phyloP scores from a whole-genome alignment of 2,329 filamentous ascomycete species.

The Bipolaris cookei region DNA sequence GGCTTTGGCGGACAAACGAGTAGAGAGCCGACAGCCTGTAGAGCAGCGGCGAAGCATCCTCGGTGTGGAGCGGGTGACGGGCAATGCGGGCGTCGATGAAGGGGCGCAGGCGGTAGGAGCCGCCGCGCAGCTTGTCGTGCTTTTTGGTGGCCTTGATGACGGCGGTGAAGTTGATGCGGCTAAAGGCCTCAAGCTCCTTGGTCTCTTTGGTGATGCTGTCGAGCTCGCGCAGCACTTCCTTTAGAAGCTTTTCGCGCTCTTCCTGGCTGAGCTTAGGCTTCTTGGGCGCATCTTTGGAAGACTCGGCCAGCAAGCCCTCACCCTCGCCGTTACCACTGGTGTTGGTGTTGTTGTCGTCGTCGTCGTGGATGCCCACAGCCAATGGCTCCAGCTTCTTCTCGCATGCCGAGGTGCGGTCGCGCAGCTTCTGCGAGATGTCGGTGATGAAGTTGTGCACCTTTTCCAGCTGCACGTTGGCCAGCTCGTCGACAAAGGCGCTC shows the following conservation, averaged over 20 bases:
- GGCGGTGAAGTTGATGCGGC: constrained; percentile 94
- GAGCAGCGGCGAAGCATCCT: constrained; percentile 88
- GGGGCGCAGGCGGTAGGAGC: constrained; percentile 84
- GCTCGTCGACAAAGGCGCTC: constrained; percentile 89
- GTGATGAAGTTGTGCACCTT: constrained; percentile 92
- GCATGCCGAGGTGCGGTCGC: constrained; percentile 76
- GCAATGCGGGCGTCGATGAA: constrained; percentile 89
- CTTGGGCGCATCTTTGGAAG: constrained; percentile 26
- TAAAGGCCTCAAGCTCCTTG: constrained; percentile 92
- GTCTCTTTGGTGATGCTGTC: constrained; percentile 89
- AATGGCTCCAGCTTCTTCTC: constrained; percentile 69
- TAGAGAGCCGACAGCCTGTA: constrained; percentile 94
- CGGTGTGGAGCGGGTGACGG: constrained; percentile 92
- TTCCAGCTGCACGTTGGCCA: constrained; percentile 92
- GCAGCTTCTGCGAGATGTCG: constrained; percentile 79
- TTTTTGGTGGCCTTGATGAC: constrained; percentile 99
- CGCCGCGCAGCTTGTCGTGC: constrained; percentile 91
- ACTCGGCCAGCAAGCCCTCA: constrained; percentile 24
- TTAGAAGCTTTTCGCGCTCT: constrained; percentile 62
- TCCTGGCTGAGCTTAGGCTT: constrained; percentile 45
- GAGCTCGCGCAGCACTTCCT: constrained; percentile 77
- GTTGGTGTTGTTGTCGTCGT: constrained; percentile 22
- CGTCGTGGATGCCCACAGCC: constrained; percentile 47
- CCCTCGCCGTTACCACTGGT: constrained; percentile 14
- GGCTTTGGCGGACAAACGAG: constrained; percentile 85